These are phyloP conservation scores for Calycina marina DNA, from an alignment of 2,329 filamentous ascomycete species.

Conservation along the genomic window DNA sequence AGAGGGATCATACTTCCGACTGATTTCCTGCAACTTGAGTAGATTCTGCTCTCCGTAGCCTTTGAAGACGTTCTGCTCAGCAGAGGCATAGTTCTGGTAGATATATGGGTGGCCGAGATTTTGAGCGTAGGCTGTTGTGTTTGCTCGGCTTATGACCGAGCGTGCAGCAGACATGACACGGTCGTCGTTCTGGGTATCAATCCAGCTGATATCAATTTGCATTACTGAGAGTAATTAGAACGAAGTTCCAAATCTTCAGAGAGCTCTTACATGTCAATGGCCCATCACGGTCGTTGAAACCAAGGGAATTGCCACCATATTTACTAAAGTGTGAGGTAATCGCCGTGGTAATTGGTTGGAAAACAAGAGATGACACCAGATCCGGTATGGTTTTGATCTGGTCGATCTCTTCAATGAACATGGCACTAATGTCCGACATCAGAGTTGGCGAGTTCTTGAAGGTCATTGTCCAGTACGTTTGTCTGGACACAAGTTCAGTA, in stretches of 20 bases:
- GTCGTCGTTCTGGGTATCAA: constrained; percentile 22
- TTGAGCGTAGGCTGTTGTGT: constrained; percentile 19
- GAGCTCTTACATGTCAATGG: background rate
- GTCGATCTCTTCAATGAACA: constrained; percentile 11
- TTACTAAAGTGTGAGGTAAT: constrained; percentile 24
- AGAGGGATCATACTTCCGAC: constrained; percentile 17
- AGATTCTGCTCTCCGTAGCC: constrained; percentile 24
- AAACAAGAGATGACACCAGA: constrained; percentile 8
- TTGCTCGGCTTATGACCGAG: constrained; percentile 17
- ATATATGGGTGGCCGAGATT: constrained; percentile 25
- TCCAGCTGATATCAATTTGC: constrained; percentile 17
- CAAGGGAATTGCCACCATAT: constrained; percentile 21
- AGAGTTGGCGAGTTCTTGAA: constrained; percentile 10
- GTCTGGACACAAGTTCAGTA: constrained; percentile 1
- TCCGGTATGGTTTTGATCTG: constrained; percentile 5
- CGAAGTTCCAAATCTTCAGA: background rate
- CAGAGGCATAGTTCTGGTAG: constrained; percentile 27
- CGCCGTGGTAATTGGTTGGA: constrained; percentile 29
- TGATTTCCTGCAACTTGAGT: constrained; percentile 14
- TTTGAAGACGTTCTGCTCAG: constrained; percentile 23
- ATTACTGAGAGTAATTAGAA: background rate
- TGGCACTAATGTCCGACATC: constrained; percentile 9
- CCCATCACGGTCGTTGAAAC: constrained; percentile 4
- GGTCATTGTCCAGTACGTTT: constrained; percentile 11
- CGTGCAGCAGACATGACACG: constrained; percentile 18